Evolutionary conservation across 2,329 filamentous ascomycete species (phyloP), one percentile per base, ranked within the genome.

Genomic region (Botrytis cinerea): DNA sequence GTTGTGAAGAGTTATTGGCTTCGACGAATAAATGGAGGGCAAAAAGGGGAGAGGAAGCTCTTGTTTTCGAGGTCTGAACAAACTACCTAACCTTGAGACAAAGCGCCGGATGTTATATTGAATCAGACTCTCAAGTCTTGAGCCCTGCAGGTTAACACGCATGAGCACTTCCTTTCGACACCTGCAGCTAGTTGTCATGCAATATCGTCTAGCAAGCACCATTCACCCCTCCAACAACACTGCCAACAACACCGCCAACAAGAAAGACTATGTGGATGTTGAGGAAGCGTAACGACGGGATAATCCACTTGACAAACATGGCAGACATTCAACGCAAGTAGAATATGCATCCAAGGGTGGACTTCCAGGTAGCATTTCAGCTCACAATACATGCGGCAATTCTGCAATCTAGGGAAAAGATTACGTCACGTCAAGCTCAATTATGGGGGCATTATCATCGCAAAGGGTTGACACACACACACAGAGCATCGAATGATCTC

Each of bases 1-100:
- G 76, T 7, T 73, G 79, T 67, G 75, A 75, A 35, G 78, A 76
- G 32, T 61, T 57, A 59, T 74, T 83, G 18, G 78, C 82, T 75
- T 80, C 81, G 73, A 83, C 82, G 40, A 83, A 83, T 79, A 76
- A 78, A 63, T 83, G 81, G 81, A 77, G 81, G 76, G 73, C 73
- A 43, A 40, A 79, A 74, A 80, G 81, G 78, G 78, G 80, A 32
- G 80, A 83, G 76, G 78, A 81, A 73, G 22, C 20, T 7, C 32
- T 61, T 35, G n/a, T 61, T 61, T 61, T 61, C 16, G 54, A 61
- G 28, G 40, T 61, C 32, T 70, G 16, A 61, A n/a, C 10, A 12
- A 6, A 43, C 51, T 25, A 38, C 20, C 9, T 35, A 18, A 14
- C 43, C 20, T 48, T 35, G 43, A 18, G 43, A 51, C 28, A 20